Evolutionary conservation across 352 stramenopile species (phyloP), one percentile per base, ranked within the genome.

Genomic region (Phytophthora ohioensis): DNA sequence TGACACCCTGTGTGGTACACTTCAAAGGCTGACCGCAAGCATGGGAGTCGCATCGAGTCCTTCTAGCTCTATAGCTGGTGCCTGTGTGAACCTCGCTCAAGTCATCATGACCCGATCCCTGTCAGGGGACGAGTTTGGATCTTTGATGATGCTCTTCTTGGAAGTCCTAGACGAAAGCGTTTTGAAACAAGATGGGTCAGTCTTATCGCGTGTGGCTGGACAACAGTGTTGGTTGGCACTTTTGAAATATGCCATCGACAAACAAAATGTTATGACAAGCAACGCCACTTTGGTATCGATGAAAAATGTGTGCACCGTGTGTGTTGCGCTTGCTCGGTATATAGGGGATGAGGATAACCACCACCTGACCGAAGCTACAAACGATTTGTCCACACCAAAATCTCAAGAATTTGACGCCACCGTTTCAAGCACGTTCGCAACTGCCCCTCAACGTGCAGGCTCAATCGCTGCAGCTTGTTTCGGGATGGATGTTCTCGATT

Each of bases 221-320:
- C 85, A 90, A 46, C 85, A 81, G 27, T 88, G 69, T 52, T 95
- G 87, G 87, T 71, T 95, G 10, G 63, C 74, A 4, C 61, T 95
- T 9, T 17, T 93, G n/a, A 73, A 85, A 1, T 67, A 81, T 31
- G 65, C 90, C 8, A 65, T 93, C 10, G 79, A 91, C 38, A 72
- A 61, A 31, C 79, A 83, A 3, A 76, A 79, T 15, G 74, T 75
- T 0, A 57, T 93, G 8, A 71, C 62, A 3, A 76, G 80, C 17
- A 84, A 82, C 13, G 82, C 69, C 32, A 80, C 82, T 1, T 67
- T 91, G 30, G n/a, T 78, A 3, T 79, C 78, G 2, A 57, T 95
- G 38, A 82, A 79, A 31, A 93, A 93, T 34, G 4, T 91, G 0
- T 89, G 75, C 30, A 82, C 79, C 1, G 55, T 93, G 0, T 80